These are phyloP conservation scores for Trichophyton verrucosum DNA, from an alignment of 2,329 filamentous ascomycete species.

Conservation along the genomic window DNA sequence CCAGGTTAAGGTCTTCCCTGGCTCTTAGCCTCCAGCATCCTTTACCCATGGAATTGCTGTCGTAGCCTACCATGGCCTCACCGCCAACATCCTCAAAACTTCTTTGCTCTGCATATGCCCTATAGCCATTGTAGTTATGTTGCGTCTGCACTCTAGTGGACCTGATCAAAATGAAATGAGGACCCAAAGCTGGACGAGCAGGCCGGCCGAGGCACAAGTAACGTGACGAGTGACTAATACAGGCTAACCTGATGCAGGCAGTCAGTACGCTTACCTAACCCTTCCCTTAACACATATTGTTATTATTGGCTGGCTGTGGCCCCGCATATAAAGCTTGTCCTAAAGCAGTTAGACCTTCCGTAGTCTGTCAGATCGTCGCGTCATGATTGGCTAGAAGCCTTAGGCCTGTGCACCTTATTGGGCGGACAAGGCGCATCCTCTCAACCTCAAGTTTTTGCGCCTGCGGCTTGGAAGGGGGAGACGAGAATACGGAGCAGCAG, in stretches of 20 bases:
- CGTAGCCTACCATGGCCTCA: neutral
- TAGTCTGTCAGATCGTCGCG: neutral
- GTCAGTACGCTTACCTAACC: neutral
- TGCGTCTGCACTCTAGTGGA: too few relatives aligned
- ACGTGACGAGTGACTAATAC: neutral
- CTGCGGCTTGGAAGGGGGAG: neutral
- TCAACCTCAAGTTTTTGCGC: neutral
- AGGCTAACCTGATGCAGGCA: neutral
- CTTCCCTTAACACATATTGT: too few relatives aligned
- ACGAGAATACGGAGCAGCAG: neutral
- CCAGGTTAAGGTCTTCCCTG: neutral
- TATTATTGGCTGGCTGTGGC: neutral
- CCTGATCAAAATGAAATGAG: too few relatives aligned
- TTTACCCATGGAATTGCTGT: neutral
- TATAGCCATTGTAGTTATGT: too few relatives aligned
- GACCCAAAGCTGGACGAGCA: too few relatives aligned
- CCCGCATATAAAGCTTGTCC: neutral
- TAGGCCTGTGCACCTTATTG: neutral
- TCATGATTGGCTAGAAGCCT: neutral
- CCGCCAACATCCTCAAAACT: neutral
- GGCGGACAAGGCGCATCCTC: neutral
- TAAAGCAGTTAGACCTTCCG: neutral
- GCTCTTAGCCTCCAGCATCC: neutral
- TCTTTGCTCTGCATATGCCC: neutral
- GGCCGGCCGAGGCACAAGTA: neutral